Evolutionary conservation across 2,329 filamentous ascomycete genomes (phyloP).

Genomic region (Cladosporium sp.): DNA sequence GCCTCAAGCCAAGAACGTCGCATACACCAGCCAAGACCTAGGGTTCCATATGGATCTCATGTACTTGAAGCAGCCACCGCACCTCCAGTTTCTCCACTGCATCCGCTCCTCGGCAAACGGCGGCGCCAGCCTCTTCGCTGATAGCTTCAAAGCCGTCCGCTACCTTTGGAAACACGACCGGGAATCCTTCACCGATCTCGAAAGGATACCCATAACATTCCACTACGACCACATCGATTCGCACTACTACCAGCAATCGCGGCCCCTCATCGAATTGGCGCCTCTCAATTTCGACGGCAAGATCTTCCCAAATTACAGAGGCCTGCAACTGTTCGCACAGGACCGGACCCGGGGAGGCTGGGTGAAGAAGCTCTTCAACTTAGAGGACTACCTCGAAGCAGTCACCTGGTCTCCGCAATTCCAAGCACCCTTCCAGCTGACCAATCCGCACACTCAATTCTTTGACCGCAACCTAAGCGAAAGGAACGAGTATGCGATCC

Average conservation of each 20-base stretch:
- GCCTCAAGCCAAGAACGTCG: slow-evolving; percentile 80
- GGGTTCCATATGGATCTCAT: slow-evolving; percentile 91
- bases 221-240: slow-evolving; percentile 44
- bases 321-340: not conserved
- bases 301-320: not conserved
- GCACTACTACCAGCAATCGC: slow-evolving; percentile 25
- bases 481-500: slow-evolving; percentile 12
- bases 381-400: slow-evolving; percentile 22
- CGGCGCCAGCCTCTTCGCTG: slow-evolving; percentile 80
- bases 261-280: slow-evolving; percentile 21
- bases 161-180: slow-evolving; percentile 21
- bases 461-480: not conserved
- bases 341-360: not conserved
- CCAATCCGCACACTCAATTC: not conserved
- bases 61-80: slow-evolving; percentile 73
- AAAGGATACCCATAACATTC: slow-evolving; percentile 41
- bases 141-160: slow-evolving; percentile 58
- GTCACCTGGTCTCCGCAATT: slow-evolving; percentile 34
- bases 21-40: slow-evolving; percentile 73
- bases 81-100: slow-evolving; percentile 84
- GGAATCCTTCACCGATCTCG: slow-evolving; percentile 14
- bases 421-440: slow-evolving; percentile 23
- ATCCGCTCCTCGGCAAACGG: slow-evolving; percentile 72
- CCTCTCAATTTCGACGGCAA: not conserved
- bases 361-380: not conserved